Percentiles rank a stretch among this genome's conserved stretches.
Conservation (phyloP, 371 early-diverging fungal genomes). For the Mucor saturninus region DNA sequence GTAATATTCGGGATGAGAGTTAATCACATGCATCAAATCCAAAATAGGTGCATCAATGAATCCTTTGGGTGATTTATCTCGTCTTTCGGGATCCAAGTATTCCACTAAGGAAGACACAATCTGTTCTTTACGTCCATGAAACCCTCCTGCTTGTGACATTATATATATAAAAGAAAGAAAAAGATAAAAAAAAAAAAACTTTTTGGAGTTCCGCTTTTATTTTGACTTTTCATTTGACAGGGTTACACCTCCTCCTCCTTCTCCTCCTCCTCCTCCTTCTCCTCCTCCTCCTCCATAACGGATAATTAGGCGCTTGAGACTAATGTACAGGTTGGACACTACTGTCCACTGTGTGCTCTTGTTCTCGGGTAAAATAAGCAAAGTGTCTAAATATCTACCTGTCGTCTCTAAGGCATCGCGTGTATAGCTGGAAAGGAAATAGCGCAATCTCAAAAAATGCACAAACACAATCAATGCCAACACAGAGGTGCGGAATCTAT, state of each 20-base stretch:
- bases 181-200: not conserved
- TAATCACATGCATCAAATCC: conserved; percentile 70
- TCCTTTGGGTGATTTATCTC: conserved; percentile 70
- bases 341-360: not conserved
- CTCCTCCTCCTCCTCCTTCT: no score
- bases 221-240: conserved; percentile 1
- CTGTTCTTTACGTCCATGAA: conserved; percentile 31
- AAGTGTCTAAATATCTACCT: conserved; percentile 52
- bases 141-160: not conserved
- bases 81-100: conserved; percentile 55
- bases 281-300: conserved; percentile 41
- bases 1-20: conserved; percentile 69
- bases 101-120: conserved; percentile 52
- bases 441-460: conserved; percentile 85
- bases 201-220: not conserved
- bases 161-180: not conserved
- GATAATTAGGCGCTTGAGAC: conserved; percentile 53
- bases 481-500: conserved; percentile 72
- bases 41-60: conserved; percentile 65
- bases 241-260: no score
- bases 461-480: conserved; percentile 77
- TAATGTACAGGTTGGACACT: conserved; percentile 51
- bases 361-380: conserved; percentile 35
- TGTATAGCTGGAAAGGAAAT: conserved; percentile 70
- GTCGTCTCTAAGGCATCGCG: conserved; percentile 59